Base-by-base conservation (phyloP, 495 filamentous ascomycete genomes). In the Trichoderma erinaceum region DNA sequence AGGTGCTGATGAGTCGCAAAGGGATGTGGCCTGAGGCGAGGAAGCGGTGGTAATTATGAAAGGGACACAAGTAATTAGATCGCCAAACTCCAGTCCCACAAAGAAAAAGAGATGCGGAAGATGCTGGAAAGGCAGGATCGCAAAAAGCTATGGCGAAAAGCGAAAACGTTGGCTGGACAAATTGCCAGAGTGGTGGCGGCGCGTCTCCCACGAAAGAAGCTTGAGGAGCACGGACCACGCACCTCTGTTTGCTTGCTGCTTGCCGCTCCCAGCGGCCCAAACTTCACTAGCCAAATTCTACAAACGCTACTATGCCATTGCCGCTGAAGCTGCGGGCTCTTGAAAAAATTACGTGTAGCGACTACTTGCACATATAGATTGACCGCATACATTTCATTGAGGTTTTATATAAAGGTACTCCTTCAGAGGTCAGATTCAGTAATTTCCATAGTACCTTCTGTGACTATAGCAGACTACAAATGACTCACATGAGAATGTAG, bases 151-250 rank as follows among this genome's bases (percentile, higher is more conserved):
- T 46, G 18, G 12, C 43, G 43, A 3, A 56, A 4, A 38, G 12
- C 43, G 43, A 3, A 56, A 4, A 38, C 35, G 27, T 61, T 15
- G 16, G 25, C 16, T 27, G 23, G 27, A 61, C 56, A 61, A 32
- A 61, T 61, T 61, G 56, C 27, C 25, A 61, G 27, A 15, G 27
- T 38, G 35, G 35, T 38, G 56, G 8, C 4, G 50, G 50, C 50
- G 56, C 56, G 56, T 25, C 23, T 15, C 23, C 12, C 56, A 15
- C 10, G 27, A 32, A 32, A 61, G 56, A 61, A 61, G 56, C 56
- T 61, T 25, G n/a, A 32, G 56, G 27, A 61, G 56, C 56, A 61
- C 56, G 56, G 56, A 61, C 56, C 56, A 61, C 18, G 44, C 44
- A 46, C n/a, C 44, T 48, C 44, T 18, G 44, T 48, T 48, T 48